These are phyloP conservation scores for Eutrema japonicum DNA, from an alignment of 345 rosid genomes.

Conservation along the genomic window DNA sequence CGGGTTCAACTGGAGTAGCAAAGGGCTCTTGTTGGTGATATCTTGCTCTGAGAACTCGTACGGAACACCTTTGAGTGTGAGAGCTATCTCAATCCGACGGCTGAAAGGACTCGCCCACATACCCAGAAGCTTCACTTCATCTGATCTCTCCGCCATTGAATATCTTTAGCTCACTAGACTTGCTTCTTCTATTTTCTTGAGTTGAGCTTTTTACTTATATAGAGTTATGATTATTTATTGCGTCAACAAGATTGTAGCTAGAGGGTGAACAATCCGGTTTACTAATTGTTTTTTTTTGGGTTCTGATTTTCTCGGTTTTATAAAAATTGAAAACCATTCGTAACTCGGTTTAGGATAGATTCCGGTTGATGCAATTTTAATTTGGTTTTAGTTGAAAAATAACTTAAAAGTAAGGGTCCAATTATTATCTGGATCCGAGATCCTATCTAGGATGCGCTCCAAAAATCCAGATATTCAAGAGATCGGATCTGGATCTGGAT, in stretches of 20 bases:
- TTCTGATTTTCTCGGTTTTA: neutral
- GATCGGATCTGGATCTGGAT: too few relatives aligned
- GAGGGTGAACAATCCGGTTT: neutral
- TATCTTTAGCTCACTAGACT: conserved; percentile 1
- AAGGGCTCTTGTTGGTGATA: conserved; percentile 45
- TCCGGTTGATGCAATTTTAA: too few relatives aligned
- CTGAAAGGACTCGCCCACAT: conserved; percentile 51
- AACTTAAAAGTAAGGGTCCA: too few relatives aligned
- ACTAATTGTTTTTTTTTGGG: neutral
- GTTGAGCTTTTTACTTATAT: neutral
- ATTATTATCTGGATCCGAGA: too few relatives aligned
- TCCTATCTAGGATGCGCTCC: too few relatives aligned
- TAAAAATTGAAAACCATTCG: too few relatives aligned
- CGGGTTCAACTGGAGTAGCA: conserved; percentile 52
- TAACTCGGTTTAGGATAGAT: too few relatives aligned
- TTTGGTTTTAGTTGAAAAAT: too few relatives aligned
- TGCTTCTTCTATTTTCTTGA: neutral
- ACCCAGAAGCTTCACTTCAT: conserved; percentile 55
- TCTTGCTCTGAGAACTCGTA: conserved; percentile 44
- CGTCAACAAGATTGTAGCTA: neutral
- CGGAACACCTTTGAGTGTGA: conserved; percentile 48
- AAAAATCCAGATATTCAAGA: too few relatives aligned
- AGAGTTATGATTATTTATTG: neutral
- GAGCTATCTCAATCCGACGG: conserved; percentile 50
- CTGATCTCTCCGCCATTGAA: conserved; percentile 36